phyloP scores from a whole-genome alignment of 2,329 filamentous ascomycete genomes.

The Aphanoascus verrucosus region DNA sequence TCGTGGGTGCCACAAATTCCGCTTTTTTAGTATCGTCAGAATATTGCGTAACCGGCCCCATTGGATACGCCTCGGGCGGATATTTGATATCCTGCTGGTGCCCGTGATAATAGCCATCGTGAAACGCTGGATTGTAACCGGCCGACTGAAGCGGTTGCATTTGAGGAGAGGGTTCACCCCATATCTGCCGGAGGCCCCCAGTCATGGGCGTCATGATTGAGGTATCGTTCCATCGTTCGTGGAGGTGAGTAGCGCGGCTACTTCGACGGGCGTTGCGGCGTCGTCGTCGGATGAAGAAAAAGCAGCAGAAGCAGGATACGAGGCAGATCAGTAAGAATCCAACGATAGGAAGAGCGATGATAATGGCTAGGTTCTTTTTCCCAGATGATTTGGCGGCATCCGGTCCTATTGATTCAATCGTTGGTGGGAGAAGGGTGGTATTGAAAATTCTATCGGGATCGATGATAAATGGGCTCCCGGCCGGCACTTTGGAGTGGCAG shows the following conservation, averaged over 20 bases:
- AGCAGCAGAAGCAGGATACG: constrained; percentile 28
- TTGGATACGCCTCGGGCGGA: constrained; percentile 14
- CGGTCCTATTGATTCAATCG: constrained; percentile 19
- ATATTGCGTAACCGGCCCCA: constrained; percentile 1
- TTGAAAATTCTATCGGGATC: constrained; percentile 34
- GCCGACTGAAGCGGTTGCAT: constrained; percentile 1
- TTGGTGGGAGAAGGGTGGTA: constrained; percentile 29
- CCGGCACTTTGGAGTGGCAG: constrained; percentile 32
- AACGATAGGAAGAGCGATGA: constrained; percentile 36
- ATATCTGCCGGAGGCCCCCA: constrained; percentile 19
- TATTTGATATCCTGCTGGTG: constrained; percentile 16
- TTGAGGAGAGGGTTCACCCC: constrained; percentile 16
- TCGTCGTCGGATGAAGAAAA: constrained; percentile 35
- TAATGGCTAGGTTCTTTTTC: constrained; percentile 25
- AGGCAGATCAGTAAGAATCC: constrained; percentile 32
- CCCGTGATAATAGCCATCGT: background rate
- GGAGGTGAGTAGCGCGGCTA: constrained; percentile 23
- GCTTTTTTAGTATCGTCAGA: constrained; percentile 8
- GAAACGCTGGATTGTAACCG: background rate
- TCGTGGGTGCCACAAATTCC: constrained; percentile 10
- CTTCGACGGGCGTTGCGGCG: constrained; percentile 27
- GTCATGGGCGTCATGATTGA: constrained; percentile 22
- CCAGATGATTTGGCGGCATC: constrained; percentile 15
- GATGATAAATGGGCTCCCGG: constrained; percentile 32
- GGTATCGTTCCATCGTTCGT: constrained; percentile 27